phyloP scores from a whole-genome alignment of 176 grass and related monocot genomes.

The Secale cereale region DNA sequence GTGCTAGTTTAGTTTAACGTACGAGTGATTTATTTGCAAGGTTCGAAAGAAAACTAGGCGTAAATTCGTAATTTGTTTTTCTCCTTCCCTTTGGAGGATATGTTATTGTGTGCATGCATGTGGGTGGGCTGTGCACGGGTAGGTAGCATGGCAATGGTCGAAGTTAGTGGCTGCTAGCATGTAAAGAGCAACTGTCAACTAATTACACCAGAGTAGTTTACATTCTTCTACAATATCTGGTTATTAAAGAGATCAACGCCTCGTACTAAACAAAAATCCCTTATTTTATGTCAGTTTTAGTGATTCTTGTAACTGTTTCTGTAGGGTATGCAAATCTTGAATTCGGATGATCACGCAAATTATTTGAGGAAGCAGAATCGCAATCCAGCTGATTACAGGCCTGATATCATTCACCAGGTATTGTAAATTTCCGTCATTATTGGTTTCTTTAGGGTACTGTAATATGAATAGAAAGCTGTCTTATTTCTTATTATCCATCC shows the following conservation, averaged over 20 bases:
- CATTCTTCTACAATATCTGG: background rate
- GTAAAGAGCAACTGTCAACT: background rate
- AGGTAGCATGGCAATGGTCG: background rate
- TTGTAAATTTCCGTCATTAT: background rate
- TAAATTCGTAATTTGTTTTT: background rate
- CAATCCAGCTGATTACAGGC: conserved; percentile 90
- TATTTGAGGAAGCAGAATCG: conserved; percentile 83
- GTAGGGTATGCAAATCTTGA: conserved; percentile 89
- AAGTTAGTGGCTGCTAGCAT: background rate
- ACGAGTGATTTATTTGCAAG: no score
- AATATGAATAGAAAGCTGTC: background rate
- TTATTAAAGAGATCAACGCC: background rate
- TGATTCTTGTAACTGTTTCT: conserved; percentile 17
- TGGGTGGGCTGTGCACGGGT: background rate
- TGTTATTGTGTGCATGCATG: background rate
- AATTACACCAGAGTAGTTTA: background rate
- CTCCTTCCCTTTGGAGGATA: background rate
- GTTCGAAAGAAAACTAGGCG: no score
- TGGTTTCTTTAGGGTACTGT: background rate
- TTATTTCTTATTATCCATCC: background rate
- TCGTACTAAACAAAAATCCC: background rate
- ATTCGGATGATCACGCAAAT: conserved; percentile 90
- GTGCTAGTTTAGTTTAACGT: background rate
- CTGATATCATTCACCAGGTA: conserved; percentile 99
- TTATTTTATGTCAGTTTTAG: conserved; percentile 8